Conservation (phyloP, 2,329 filamentous ascomycete genomes). For the Fusarium vanettenii region DNA sequence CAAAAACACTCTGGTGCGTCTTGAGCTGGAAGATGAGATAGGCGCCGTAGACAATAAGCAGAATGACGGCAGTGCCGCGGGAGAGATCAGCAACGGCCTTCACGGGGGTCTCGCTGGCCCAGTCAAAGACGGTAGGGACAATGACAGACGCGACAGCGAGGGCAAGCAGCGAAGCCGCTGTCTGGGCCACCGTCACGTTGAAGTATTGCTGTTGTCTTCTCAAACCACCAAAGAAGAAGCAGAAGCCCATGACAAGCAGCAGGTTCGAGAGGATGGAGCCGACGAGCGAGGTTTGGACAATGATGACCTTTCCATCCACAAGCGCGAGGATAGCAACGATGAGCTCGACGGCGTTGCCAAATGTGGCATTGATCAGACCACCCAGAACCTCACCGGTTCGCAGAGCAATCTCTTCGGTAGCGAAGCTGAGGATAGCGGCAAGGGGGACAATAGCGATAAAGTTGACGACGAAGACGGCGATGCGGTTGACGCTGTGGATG, state of each 20-base stretch:
- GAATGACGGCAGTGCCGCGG: conserved; percentile 80
- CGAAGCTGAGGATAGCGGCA: conserved; percentile 86
- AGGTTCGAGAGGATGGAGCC: conserved; percentile 93
- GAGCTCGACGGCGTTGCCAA: conserved; percentile 92
- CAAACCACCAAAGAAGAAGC: conserved; percentile 88
- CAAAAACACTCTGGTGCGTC: conserved; percentile 85
- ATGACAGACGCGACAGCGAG: conserved; percentile 85
- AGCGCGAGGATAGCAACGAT: conserved; percentile 91
- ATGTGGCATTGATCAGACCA: conserved; percentile 89
- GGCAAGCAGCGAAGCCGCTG: conserved; percentile 82
- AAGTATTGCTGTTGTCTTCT: conserved; percentile 86
- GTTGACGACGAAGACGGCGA: conserved; percentile 86
- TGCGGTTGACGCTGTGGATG: conserved; percentile 62
- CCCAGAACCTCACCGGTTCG: conserved; percentile 87
- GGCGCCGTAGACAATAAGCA: conserved; percentile 83
- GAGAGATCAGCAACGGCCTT: conserved; percentile 72
- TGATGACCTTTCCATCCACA: conserved; percentile 77
- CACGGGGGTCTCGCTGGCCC: conserved; percentile 54
- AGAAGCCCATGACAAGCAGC: conserved; percentile 89
- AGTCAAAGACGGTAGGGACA: conserved; percentile 88
- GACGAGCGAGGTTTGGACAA: conserved; percentile 93
- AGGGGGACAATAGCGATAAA: conserved; percentile 94
- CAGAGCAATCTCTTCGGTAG: conserved; percentile 89
- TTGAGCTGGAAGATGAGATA: conserved; percentile 94
- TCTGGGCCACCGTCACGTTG: conserved; percentile 92